A percentile compares a stretch with the other conserved stretches of the same genome.
Evolutionary conservation across 169 alveolate genomes (phyloP).

Genomic region (Eimeria sp.): DNA sequence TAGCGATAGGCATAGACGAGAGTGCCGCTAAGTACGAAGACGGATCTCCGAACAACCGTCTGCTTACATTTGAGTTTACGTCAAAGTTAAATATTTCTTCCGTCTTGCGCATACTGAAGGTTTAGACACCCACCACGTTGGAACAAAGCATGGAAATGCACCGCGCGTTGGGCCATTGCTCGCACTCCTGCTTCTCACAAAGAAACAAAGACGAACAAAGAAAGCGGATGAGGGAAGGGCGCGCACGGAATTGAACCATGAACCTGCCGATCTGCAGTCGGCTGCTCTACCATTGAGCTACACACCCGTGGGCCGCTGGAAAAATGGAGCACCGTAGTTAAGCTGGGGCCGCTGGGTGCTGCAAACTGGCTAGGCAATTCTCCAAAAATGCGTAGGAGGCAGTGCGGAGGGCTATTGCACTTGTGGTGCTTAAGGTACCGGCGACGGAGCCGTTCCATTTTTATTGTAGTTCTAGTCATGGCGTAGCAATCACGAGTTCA

Average conservation of each 20-base stretch:
- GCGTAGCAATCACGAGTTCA: no score
- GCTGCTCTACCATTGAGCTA: constrained; percentile 99
- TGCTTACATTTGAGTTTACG: neutral
- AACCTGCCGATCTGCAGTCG: constrained; percentile 98
- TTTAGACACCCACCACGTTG: neutral
- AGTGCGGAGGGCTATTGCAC: no score
- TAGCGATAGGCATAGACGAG: neutral
- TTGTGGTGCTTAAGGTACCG: no score
- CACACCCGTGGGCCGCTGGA: constrained; percentile 88
- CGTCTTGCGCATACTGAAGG: neutral
- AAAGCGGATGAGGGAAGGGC: constrained; percentile 87
- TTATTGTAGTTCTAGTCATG: no score
- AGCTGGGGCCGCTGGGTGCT: neutral
- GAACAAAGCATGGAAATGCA: neutral
- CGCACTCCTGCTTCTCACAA: no score
- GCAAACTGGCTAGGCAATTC: neutral
- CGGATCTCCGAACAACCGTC: neutral
- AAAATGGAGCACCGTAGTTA: no score
- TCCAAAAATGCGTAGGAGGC: neutral
- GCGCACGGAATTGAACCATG: constrained; percentile 97
- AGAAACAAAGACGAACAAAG: no score
- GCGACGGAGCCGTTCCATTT: no score
- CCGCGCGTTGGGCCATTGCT: neutral
- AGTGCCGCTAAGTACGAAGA: neutral
- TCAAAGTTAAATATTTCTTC: neutral